phyloP scores from a whole-genome alignment of 805 yeast genomes.

The Candida vartiovaarae region DNA sequence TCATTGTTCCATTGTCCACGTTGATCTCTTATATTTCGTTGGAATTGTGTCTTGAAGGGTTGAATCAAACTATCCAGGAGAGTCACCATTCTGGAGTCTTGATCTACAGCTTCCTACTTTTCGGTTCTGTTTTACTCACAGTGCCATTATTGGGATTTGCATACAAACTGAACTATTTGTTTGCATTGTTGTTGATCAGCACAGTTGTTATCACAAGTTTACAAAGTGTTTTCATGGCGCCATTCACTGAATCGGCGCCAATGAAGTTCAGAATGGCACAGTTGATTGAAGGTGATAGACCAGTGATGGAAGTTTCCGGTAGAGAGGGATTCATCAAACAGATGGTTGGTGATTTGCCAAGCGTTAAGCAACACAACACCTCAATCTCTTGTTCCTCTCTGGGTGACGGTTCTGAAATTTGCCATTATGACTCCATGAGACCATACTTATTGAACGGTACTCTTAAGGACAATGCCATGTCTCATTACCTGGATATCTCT shows the following conservation, averaged over 20 bases:
- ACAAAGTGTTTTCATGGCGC: conserved; percentile 33
- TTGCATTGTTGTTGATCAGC: conserved; percentile 34
- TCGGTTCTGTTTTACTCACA: conserved; percentile 31
- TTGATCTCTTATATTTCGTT: conserved; percentile 46
- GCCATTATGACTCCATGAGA: conserved; percentile 38
- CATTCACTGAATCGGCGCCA: conserved; percentile 61
- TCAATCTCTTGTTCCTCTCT: conserved; percentile 29
- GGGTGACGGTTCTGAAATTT: conserved; percentile 43
- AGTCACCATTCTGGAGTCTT: conserved; percentile 36
- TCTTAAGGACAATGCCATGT: conserved; percentile 24
- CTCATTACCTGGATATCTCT: conserved; percentile 43
- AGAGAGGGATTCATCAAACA: conserved; percentile 41
- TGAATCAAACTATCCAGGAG: conserved; percentile 69
- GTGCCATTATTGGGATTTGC: conserved; percentile 60
- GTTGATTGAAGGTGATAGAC: conserved; percentile 39
- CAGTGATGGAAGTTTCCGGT: conserved; percentile 43
- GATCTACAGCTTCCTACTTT: conserved; percentile 30
- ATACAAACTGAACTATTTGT: conserved; percentile 53
- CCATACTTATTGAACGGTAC: conserved; percentile 41
- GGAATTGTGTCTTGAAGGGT: conserved; percentile 51
- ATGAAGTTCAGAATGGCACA: conserved; percentile 69
- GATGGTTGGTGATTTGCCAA: conserved; percentile 56
- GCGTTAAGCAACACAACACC: conserved; percentile 35
- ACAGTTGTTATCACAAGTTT: conserved; percentile 33
- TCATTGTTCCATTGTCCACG: conserved; percentile 59